Conservation (phyloP, 495 filamentous ascomycete species). For the Venustampulla echinocandica region DNA sequence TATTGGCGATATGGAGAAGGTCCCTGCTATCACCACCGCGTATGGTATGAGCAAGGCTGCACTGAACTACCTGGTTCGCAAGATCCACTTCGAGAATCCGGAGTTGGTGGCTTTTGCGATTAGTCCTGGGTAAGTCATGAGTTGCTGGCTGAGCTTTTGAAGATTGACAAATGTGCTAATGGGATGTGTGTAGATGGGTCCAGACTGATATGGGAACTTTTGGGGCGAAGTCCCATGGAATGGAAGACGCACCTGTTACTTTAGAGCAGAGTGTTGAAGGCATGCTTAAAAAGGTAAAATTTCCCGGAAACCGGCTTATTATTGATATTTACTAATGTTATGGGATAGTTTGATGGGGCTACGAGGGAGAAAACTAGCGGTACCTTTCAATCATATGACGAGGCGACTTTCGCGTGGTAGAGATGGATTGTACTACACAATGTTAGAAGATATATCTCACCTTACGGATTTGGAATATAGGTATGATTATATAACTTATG, state of each 20-base stretch:
- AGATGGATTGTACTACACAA: too few species aligned
- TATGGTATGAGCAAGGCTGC: constrained; percentile 33
- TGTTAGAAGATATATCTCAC: too few species aligned
- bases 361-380: constrained; percentile 15
- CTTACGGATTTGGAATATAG: too few species aligned
- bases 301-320: neutral
- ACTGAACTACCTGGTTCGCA: constrained; percentile 29
- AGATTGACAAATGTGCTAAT: neutral
- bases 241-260: constrained; percentile 6
- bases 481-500: too few species aligned
- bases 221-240: constrained; percentile 1
- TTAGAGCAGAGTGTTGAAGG: constrained; percentile 15
- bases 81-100: constrained; percentile 29
- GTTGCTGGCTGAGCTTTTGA: neutral
- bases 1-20: constrained; percentile 19
- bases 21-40: constrained; percentile 12
- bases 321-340: neutral
- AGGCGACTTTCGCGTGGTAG: constrained; percentile 6
- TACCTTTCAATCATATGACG: constrained; percentile 12
- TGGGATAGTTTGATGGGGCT: constrained; percentile 13
- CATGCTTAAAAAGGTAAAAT: constrained; percentile 8
- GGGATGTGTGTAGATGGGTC: neutral
- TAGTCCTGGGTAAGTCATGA: constrained; percentile 26
- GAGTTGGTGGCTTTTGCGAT: constrained; percentile 25
- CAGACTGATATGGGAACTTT: constrained; percentile 3